Percentiles rank a stretch among this genome's conserved stretches.
phyloP scores from a whole-genome alignment of 257 asterid species.

The Anisodus tanguticus region DNA sequence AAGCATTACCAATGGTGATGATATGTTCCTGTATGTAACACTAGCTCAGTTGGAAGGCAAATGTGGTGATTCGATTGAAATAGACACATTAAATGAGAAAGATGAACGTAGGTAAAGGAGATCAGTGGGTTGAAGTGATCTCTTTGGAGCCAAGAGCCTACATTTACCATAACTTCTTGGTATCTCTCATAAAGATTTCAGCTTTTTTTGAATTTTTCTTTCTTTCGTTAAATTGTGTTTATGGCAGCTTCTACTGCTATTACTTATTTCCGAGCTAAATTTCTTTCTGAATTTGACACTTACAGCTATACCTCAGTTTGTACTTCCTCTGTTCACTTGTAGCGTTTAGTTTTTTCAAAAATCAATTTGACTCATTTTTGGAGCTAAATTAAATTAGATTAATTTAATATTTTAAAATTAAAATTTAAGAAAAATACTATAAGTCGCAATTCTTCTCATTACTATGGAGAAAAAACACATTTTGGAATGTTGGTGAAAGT shows the following conservation, averaged over 20 bases:
- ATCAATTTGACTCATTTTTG: too few relatives aligned
- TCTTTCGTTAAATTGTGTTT: neutral
- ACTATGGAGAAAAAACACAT: too few relatives aligned
- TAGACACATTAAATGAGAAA: too few relatives aligned
- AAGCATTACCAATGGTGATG: neutral
- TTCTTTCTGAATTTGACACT: neutral
- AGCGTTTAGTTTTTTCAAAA: too few relatives aligned
- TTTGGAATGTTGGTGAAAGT: too few relatives aligned
- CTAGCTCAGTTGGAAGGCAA: too few relatives aligned
- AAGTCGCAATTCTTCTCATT: too few relatives aligned
- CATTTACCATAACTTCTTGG: conserved; percentile 85
- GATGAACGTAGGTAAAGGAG: conserved; percentile 33
- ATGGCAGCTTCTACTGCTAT: neutral
- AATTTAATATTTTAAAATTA: too few relatives aligned
- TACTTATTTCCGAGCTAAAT: neutral
- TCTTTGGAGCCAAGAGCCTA: conserved; percentile 98
- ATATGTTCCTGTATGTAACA: neutral
- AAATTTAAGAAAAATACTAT: too few relatives aligned
- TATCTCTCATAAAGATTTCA: conserved; percentile 32
- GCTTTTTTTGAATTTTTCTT: neutral
- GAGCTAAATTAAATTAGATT: too few relatives aligned
- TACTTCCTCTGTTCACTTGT: too few relatives aligned
- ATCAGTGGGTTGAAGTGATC: conserved; percentile 91
- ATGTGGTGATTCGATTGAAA: too few relatives aligned
- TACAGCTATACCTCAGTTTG: neutral